Evolutionary conservation across 495 filamentous ascomycete species (phyloP).

Genomic region (Aspergillus homomorphus): DNA sequence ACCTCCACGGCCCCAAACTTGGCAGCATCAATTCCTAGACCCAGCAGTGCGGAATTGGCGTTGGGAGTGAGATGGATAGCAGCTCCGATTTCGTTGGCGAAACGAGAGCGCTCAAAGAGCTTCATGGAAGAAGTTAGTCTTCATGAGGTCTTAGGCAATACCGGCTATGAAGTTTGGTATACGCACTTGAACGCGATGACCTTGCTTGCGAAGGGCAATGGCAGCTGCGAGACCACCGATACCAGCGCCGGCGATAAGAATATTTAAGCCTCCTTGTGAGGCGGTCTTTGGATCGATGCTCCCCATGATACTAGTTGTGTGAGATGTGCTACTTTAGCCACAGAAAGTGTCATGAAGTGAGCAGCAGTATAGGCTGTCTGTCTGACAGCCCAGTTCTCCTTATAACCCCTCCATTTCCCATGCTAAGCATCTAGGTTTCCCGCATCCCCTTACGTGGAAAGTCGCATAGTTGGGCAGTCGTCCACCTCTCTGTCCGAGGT

Average conservation of each 20-base stretch:
- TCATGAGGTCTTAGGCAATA: too few species aligned
- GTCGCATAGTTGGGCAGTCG: background rate
- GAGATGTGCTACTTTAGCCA: background rate
- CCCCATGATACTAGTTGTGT: constrained; percentile 4
- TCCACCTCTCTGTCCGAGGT: background rate
- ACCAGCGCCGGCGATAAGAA: constrained; percentile 55
- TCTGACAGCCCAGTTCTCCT: background rate
- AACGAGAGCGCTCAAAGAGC: constrained; percentile 53
- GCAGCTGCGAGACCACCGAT: constrained; percentile 55
- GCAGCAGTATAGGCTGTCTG: background rate
- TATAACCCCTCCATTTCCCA: background rate
- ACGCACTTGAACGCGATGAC: constrained; percentile 51
- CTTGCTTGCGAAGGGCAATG: constrained; percentile 50
- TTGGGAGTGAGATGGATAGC: constrained; percentile 56
- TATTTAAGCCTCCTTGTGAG: constrained; percentile 21
- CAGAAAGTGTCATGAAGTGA: background rate
- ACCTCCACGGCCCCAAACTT: constrained; percentile 36
- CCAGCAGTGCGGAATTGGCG: constrained; percentile 45
- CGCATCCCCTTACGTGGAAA: background rate
- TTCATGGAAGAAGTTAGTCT: constrained; percentile 16
- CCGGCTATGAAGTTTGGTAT: background rate
- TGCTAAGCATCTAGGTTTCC: background rate
- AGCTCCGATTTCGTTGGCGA: constrained; percentile 54
- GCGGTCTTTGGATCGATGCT: constrained; percentile 4
- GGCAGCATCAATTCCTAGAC: constrained; percentile 39